Evolutionary conservation across 345 rosid species (phyloP), one percentile per base, ranked within the genome.

Genomic region (Acer yangbiense): DNA sequence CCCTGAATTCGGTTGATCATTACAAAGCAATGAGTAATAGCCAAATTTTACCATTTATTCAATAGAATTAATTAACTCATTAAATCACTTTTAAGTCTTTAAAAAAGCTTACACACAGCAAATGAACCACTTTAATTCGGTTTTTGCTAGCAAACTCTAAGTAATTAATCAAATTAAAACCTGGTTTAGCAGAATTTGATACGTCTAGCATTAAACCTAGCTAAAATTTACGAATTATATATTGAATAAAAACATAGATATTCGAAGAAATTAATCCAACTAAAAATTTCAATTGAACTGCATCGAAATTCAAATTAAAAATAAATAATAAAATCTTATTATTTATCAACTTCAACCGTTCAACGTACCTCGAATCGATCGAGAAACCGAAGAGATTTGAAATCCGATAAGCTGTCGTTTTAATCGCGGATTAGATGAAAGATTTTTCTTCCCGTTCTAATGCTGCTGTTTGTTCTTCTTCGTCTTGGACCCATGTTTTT

Each of bases 311-410:
- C 6, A n/a, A 11, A 57, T 35, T 4, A 35, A 0, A 35, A 35
- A 35, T 2, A 35, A 32, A 32, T 3, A 32, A 1, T 10, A 3
- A 57, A 72, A 58, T 46, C 50, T 9, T 1, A 46, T 1, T 10
- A 46, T 46, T 35, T 35, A 39, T n/a, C 64, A 62, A 20, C 25
- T 9, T 35, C 32, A 29, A 29, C 32, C 4, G 32, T 29, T 44
- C 16, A 43, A 43, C 64, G 6, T 78, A 71, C 81, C 82, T 65
- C 13, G 3, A 35, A 70, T 66, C 60, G 74, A 65, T 41, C 57
- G 12, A 44, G 35, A 32, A 46, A 39, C 1, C 10, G 35, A 60
- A n/a, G 57, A 29, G 18, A 18, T 8, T 48, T 41, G 39, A 44
- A 46, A 68, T 17, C 9, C 7, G 68, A 20, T 60, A 21, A 27